Percentiles rank a stretch among this genome's conserved stretches.
These are phyloP conservation scores for Ceratocystis huliohia DNA, from an alignment of 2,329 filamentous ascomycete genomes.

Conservation along the genomic window DNA sequence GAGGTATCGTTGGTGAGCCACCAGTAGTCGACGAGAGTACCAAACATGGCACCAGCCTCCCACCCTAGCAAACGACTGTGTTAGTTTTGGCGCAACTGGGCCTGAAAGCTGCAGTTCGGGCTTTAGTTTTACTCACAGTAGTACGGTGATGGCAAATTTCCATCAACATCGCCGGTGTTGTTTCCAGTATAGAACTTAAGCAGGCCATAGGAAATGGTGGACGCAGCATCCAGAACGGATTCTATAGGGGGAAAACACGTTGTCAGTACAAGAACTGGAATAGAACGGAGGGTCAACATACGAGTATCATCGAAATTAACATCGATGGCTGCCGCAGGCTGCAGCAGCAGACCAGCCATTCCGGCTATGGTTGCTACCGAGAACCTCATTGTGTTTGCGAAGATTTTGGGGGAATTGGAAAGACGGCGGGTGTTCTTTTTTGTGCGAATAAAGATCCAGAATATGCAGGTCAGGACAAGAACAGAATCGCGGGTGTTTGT, in stretches of 20 bases:
- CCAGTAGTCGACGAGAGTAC: slow-evolving; percentile 60
- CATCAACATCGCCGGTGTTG: slow-evolving; percentile 44
- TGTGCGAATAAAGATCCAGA: neutral
- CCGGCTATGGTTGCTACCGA: slow-evolving; percentile 16
- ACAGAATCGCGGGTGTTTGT: neutral
- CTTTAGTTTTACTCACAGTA: slow-evolving; percentile 41
- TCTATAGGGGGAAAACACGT: slow-evolving; percentile 30
- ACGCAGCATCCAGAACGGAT: slow-evolving; percentile 38
- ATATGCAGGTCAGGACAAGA: neutral
- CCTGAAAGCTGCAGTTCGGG: neutral
- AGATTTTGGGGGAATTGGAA: neutral
- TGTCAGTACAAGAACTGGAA: slow-evolving; percentile 22
- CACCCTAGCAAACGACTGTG: slow-evolving; percentile 35
- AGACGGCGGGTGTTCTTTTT: neutral
- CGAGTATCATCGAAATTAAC: slow-evolving; percentile 27
- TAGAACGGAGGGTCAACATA: slow-evolving; percentile 3
- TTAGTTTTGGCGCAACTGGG: slow-evolving; percentile 27
- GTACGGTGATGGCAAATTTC: slow-evolving; percentile 47
- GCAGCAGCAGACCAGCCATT: slow-evolving; percentile 17
- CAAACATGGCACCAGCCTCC: slow-evolving; percentile 61
- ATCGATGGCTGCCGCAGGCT: slow-evolving; percentile 17
- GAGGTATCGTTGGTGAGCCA: slow-evolving; percentile 52
- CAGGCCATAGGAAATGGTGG: slow-evolving; percentile 36
- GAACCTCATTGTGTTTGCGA: slow-evolving; percentile 17
- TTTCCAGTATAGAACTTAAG: slow-evolving; percentile 44